Evolutionary conservation across 2,329 filamentous ascomycete species (phyloP), one percentile per base, ranked within the genome.

Genomic region (Fusarium zealandicum): DNA sequence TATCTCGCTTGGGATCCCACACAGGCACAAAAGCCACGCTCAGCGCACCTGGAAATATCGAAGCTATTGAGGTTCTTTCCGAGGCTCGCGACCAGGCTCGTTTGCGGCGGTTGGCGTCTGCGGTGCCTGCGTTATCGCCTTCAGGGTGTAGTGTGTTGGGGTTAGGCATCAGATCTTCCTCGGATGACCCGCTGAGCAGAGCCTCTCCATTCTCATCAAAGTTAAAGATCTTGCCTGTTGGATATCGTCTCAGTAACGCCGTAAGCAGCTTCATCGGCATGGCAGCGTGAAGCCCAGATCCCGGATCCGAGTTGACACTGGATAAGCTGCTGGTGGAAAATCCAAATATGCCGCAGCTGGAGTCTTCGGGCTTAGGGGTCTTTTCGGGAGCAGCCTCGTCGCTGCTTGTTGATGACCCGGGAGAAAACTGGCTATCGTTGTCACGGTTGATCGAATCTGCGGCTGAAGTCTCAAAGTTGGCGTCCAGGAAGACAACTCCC

Each of bases 11-110:
- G 1, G 73, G 60, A 46, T 81, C 78, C 78, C 79, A 82, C 0
- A 82, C 64, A 1, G 80, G 80, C 3, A 81, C 70, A 33, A 81
- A 74, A 2, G 75, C 75, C 1, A 82, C 69, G 32, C 77, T 80
- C 13, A 78, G 70, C 2, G 78, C 78, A 0, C 71, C 73, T 0
- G 78, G 75, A 9, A 82, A 76, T 3, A 73, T 63, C 2, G 63
- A 52, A 1, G 69, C 48, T 10, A 80, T 62, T 4, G 36, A 28
- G 20, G 49, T 16, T 14, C 57, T 40, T 47, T 63, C 52, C 3
- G 48, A 20, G 14, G 40, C 16, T 37, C 53, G 33, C n/a, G 47
- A 38, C 48, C 56, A 54, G 27, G 48, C 30, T 12, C 38, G 54
- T 4, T 18, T 57, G 11, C 20, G 25, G 12, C 13, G n/a, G n/a